phyloP scores from a whole-genome alignment of 345 rosid species.

The Euphorbia tirucalli region DNA sequence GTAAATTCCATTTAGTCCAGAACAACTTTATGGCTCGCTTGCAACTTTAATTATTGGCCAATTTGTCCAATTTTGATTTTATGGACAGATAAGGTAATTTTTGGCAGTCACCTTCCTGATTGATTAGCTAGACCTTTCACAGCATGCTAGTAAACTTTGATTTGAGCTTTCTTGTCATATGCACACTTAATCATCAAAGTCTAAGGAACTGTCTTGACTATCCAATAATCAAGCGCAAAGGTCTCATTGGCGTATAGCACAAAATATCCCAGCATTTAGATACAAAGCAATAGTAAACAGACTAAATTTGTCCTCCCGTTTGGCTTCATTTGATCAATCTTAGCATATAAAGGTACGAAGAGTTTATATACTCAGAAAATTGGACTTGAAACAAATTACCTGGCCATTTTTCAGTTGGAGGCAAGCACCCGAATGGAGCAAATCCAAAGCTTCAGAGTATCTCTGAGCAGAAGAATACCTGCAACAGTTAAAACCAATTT shows the following conservation, averaged over 20 bases:
- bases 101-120: background rate
- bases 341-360: background rate
- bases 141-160: background rate
- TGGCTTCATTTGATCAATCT: background rate
- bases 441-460: conserved; percentile 74
- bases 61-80: background rate
- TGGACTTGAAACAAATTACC: conserved; percentile 44
- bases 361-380: background rate
- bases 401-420: conserved; percentile 67
- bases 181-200: too few relatives aligned
- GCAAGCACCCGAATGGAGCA: conserved; percentile 81
- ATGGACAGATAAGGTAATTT: background rate
- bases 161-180: background rate
- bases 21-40: background rate
- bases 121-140: background rate
- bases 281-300: background rate
- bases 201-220: too few relatives aligned
- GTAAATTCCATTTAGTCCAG: background rate
- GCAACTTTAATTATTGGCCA: background rate
- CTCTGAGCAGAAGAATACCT: conserved; percentile 77
- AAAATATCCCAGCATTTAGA: background rate
- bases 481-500: conserved; percentile 4
- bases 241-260: background rate
- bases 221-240: background rate
- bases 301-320: background rate